Percentiles rank a stretch among this genome's conserved stretches.
These are phyloP conservation scores for Sphaerulina musiva DNA, from an alignment of 2,329 filamentous ascomycete genomes.

Conservation along the genomic window DNA sequence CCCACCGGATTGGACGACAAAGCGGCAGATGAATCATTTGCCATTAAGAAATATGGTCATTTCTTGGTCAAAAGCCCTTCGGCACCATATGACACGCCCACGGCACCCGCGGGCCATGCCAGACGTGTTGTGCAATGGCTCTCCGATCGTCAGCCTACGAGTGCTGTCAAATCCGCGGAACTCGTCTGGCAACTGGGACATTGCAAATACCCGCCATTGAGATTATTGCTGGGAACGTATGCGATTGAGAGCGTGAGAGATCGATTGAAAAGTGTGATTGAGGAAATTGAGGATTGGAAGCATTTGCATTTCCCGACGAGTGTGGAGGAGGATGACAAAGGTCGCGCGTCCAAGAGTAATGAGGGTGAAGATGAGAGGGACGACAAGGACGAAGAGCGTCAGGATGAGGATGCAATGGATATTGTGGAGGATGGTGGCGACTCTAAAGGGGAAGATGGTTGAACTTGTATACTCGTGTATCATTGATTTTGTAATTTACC, in stretches of 20 bases:
- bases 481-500: too few relatives aligned
- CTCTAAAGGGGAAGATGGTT: slow-evolving; percentile 18
- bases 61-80: slow-evolving; percentile 84
- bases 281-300: slow-evolving; percentile 55
- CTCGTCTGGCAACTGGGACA: slow-evolving; percentile 90
- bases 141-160: slow-evolving; percentile 84
- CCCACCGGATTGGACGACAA: slow-evolving; percentile 39
- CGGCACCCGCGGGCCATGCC: slow-evolving; percentile 79
- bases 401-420: slow-evolving; percentile 24
- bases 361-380: slow-evolving; percentile 17
- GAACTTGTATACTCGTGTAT: neutral
- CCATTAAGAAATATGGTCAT: slow-evolving; percentile 76
- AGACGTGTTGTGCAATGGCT: slow-evolving; percentile 92
- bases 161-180: slow-evolving; percentile 86
- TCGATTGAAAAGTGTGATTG: slow-evolving; percentile 79
- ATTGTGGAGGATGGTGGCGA: slow-evolving; percentile 16
- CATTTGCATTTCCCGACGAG: slow-evolving; percentile 33
- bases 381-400: slow-evolving; percentile 17
- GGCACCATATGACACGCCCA: slow-evolving; percentile 69
- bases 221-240: slow-evolving; percentile 83
- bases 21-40: slow-evolving; percentile 18
- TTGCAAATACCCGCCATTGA: slow-evolving; percentile 84
- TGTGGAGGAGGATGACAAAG: slow-evolving; percentile 26
- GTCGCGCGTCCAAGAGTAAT: slow-evolving; percentile 12
- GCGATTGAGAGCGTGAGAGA: slow-evolving; percentile 95